phyloP scores from a whole-genome alignment of 1,284 basidiomycete genomes.

The Leccinum subrobustum region DNA sequence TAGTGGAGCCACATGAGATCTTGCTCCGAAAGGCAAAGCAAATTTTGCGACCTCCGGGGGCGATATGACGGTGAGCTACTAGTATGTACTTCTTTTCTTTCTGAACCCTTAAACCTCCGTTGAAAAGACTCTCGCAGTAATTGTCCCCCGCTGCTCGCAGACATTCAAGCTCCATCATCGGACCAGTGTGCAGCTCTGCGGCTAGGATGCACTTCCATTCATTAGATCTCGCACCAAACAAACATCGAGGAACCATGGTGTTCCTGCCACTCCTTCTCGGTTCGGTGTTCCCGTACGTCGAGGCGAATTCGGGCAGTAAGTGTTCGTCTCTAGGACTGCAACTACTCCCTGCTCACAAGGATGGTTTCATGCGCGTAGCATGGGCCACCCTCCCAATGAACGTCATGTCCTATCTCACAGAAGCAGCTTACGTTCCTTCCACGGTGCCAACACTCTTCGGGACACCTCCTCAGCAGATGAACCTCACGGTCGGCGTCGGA shows the following conservation, averaged over 20 bases:
- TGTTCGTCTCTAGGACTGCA: neutral
- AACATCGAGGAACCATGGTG: neutral
- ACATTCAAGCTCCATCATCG: no score
- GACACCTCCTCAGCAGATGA: constrained; percentile 28
- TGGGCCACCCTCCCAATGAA: constrained; percentile 21
- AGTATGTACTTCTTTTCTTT: neutral
- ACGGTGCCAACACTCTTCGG: constrained; percentile 25
- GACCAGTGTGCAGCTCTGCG: neutral
- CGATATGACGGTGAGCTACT: neutral
- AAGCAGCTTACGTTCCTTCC: constrained; percentile 9
- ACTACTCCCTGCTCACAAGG: neutral
- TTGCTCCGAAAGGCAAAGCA: neutral
- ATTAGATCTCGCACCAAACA: neutral
- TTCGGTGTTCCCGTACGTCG: constrained; percentile 6
- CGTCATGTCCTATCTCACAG: constrained; percentile 18
- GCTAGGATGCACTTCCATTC: neutral
- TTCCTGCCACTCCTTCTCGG: constrained; percentile 2
- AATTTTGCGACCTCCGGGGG: neutral
- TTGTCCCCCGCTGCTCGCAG: neutral
- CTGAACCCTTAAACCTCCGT: neutral
- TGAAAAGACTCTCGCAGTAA: neutral
- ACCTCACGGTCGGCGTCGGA: constrained; percentile 24
- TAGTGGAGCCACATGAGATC: neutral
- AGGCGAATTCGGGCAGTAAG: constrained; percentile 21
- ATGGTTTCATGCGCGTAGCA: constrained; percentile 13